Evolutionary conservation across 495 filamentous ascomycete species (phyloP).

Genomic region (Annulohypoxylon maeteangense): DNA sequence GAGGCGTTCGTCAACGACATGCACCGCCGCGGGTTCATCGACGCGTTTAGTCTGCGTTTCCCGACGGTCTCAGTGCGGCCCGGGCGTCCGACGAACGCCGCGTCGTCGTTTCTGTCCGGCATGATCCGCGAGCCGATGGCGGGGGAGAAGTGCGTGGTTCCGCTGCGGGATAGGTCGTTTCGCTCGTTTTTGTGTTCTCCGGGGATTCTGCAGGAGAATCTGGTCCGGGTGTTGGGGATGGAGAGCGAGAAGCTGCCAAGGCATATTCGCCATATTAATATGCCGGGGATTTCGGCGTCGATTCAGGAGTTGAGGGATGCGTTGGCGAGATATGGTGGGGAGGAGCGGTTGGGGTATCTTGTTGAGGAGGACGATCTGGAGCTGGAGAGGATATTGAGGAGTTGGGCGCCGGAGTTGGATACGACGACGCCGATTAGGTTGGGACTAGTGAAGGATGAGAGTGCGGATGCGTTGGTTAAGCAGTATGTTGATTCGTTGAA

Average conservation of each 20-base stretch:
- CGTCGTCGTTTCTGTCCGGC: constrained; percentile 77
- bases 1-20: constrained; percentile 82
- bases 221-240: constrained; percentile 70
- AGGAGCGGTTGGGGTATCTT: constrained; percentile 71
- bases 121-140: constrained; percentile 67
- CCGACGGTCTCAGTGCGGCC: constrained; percentile 81
- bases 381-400: constrained; percentile 76
- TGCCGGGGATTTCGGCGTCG: constrained; percentile 77
- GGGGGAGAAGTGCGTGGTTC: constrained; percentile 72
- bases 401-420: constrained; percentile 77
- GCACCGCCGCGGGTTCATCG: constrained; percentile 73
- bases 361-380: constrained; percentile 72
- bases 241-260: constrained; percentile 64
- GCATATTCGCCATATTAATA: constrained; percentile 71
- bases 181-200: constrained; percentile 76
- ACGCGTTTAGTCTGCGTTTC: constrained; percentile 74
- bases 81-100: constrained; percentile 78
- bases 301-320: constrained; percentile 81
- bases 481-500: constrained; percentile 56
- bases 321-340: constrained; percentile 73
- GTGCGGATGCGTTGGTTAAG: constrained; percentile 66
- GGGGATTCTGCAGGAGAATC: constrained; percentile 73
- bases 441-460: constrained; percentile 70
- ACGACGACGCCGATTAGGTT: constrained; percentile 65
- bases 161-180: constrained; percentile 66